A percentile compares a stretch with the other conserved stretches of the same genome.
These are phyloP conservation scores for Hypoxylon sp. DNA, from an alignment of 2,329 filamentous ascomycete genomes.

Conservation along the genomic window DNA sequence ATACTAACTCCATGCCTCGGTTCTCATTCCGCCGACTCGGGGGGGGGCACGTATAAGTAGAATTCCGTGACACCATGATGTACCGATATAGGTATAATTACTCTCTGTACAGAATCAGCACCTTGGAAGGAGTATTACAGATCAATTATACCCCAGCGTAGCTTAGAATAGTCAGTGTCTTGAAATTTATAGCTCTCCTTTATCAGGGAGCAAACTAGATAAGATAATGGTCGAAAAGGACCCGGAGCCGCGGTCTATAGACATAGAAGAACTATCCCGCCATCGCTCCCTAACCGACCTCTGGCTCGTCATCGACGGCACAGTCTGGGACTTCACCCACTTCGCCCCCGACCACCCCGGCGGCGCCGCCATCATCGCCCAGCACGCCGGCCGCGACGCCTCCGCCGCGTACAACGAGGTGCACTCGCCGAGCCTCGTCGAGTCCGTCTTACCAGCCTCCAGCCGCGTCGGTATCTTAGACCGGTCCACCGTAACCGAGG, in stretches of 20 bases:
- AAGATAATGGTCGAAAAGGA: constrained; percentile 34
- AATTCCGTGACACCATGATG: neutral
- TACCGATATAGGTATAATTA: no score
- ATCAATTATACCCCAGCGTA: neutral
- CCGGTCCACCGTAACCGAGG: constrained; percentile 59
- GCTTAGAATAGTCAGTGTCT: neutral
- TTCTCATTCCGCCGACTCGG: constrained; percentile 28
- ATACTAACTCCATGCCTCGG: constrained; percentile 32
- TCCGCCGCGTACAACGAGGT: constrained; percentile 64
- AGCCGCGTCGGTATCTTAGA: constrained; percentile 65
- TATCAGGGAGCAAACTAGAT: neutral
- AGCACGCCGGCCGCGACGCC: constrained; percentile 66
- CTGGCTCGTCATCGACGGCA: constrained; percentile 74
- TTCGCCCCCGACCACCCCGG: constrained; percentile 63
- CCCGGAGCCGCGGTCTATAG: constrained; percentile 46
- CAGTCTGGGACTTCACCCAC: constrained; percentile 74
- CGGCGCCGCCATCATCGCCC: constrained; percentile 57
- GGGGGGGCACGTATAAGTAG: constrained; percentile 4
- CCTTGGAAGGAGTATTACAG: no score
- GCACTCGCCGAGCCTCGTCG: constrained; percentile 59
- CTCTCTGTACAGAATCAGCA: neutral
- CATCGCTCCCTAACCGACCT: constrained; percentile 63
- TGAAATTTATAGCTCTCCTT: neutral
- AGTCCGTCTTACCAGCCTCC: constrained; percentile 56
- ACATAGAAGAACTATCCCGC: constrained; percentile 57